A percentile compares a stretch with the other conserved stretches of the same genome.
Conservation (phyloP, 2,329 filamentous ascomycete species). For the Xylaria sp. region DNA sequence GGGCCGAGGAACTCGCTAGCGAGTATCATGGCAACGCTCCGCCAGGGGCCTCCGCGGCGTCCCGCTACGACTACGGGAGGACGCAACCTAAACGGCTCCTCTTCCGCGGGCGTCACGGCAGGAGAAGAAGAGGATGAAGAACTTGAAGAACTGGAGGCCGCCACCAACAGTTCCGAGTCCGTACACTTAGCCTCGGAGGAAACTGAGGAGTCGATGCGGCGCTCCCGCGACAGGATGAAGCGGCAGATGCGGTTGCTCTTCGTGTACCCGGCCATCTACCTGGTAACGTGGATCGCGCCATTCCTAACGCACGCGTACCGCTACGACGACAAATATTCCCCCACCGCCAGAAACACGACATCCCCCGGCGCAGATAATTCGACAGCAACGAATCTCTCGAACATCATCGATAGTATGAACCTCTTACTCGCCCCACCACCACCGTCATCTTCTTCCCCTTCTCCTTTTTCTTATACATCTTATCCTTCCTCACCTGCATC, state of each 20-base stretch:
- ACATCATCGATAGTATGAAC: neutral
- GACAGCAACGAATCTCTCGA: neutral
- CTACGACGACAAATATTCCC: slow-evolving; percentile 55
- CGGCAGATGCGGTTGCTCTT: slow-evolving; percentile 78
- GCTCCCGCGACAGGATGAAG: slow-evolving; percentile 66
- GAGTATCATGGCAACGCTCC: slow-evolving; percentile 34
- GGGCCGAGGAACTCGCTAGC: slow-evolving; percentile 32
- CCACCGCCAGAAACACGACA: slow-evolving; percentile 3
- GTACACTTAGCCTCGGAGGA: slow-evolving; percentile 43
- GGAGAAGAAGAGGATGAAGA: neutral
- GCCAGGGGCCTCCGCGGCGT: slow-evolving; percentile 18
- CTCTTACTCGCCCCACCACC: neutral
- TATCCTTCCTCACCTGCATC: neutral
- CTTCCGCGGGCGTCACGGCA: neutral
- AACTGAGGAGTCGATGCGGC: slow-evolving; percentile 49
- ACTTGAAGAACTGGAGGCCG: neutral
- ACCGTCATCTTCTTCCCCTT: neutral
- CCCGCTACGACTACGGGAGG: neutral
- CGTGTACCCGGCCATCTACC: slow-evolving; percentile 79
- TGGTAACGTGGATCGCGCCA: slow-evolving; percentile 77
- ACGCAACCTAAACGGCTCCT: neutral
- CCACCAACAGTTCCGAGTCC: slow-evolving; percentile 24
- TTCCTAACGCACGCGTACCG: slow-evolving; percentile 72
- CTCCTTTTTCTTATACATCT: neutral
- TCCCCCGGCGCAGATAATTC: neutral